Conservation (phyloP, 2,329 filamentous ascomycete species). For the Cercospora brassicicola region DNA sequence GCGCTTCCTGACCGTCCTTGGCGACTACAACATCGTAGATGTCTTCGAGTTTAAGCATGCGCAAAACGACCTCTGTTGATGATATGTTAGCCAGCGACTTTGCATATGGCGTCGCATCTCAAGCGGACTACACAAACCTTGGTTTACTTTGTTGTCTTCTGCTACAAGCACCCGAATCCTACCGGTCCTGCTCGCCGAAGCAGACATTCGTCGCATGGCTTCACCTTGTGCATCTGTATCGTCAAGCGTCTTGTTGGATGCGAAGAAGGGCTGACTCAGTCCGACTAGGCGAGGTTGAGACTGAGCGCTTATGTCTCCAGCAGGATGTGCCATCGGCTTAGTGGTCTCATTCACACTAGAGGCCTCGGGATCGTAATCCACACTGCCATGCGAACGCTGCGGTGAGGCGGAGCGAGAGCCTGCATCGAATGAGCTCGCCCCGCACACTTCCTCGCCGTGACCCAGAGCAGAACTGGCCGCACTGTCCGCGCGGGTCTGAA, state of each 20-base stretch:
- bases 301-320: constrained; percentile 52
- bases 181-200: constrained; percentile 56
- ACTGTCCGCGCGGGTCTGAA: constrained; percentile 64
- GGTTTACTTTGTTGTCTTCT: constrained; percentile 69
- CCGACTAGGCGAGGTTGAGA: constrained; percentile 77
- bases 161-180: constrained; percentile 82
- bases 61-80: constrained; percentile 53
- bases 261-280: constrained; percentile 79
- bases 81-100: not conserved
- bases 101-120: constrained; percentile 36
- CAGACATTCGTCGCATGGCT: constrained; percentile 65
- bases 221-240: constrained; percentile 62
- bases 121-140: constrained; percentile 30
- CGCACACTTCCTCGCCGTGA: constrained; percentile 20
- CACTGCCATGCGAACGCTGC: constrained; percentile 17
- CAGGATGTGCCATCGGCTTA: constrained; percentile 24
- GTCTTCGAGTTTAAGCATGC: constrained; percentile 72
- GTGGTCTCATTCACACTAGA: constrained; percentile 28
- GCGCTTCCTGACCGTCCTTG: constrained; percentile 65
- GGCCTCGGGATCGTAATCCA: constrained; percentile 21
- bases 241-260: constrained; percentile 49
- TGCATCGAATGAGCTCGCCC: constrained; percentile 23
- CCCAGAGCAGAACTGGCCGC: constrained; percentile 43
- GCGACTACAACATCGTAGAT: constrained; percentile 88
- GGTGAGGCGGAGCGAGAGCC: constrained; percentile 12